phyloP scores from a whole-genome alignment of 2,329 filamentous ascomycete species.

The Zymoseptoria crescenta region DNA sequence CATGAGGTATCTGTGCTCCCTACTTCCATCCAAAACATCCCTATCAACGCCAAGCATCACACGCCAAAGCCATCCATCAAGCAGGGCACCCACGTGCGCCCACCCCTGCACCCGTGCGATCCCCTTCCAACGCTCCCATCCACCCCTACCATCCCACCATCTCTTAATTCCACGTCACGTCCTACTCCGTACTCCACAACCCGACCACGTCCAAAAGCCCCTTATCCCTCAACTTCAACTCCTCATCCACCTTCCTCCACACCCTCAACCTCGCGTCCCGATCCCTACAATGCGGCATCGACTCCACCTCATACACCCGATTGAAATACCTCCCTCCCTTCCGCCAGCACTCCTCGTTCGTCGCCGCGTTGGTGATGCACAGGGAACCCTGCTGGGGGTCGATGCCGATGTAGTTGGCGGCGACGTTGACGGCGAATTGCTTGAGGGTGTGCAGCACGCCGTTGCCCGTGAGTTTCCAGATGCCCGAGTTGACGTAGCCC shows the following conservation, averaged over 20 bases:
- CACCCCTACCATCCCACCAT: not conserved
- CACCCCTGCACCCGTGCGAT: not conserved
- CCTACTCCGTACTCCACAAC: not conserved
- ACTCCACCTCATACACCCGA: constrained; percentile 19
- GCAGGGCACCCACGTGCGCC: not conserved
- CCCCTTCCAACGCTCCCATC: not conserved
- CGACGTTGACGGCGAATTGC: constrained; percentile 2
- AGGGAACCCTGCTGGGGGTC: constrained; percentile 21
- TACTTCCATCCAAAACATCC: not conserved
- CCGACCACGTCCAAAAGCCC: constrained; percentile 10
- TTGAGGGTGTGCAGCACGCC: not conserved
- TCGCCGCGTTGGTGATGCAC: constrained; percentile 19
- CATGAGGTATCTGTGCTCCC: not conserved
- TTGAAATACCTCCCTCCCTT: constrained; percentile 23
- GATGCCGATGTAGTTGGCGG: constrained; percentile 15
- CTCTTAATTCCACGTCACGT: not conserved
- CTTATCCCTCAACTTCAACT: constrained; percentile 18
- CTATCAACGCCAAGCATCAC: not conserved
- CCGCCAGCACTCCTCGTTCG: constrained; percentile 10
- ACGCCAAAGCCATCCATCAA: not conserved
- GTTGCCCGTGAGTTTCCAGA: constrained; percentile 19
- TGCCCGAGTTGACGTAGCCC: constrained; percentile 26
- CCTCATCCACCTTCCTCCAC: constrained; percentile 21
- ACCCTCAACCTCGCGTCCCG: constrained; percentile 16
- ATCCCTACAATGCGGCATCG: constrained; percentile 24